Base-by-base conservation (phyloP, 2,329 filamentous ascomycete genomes). In the Arthrobotrys sinensis region DNA sequence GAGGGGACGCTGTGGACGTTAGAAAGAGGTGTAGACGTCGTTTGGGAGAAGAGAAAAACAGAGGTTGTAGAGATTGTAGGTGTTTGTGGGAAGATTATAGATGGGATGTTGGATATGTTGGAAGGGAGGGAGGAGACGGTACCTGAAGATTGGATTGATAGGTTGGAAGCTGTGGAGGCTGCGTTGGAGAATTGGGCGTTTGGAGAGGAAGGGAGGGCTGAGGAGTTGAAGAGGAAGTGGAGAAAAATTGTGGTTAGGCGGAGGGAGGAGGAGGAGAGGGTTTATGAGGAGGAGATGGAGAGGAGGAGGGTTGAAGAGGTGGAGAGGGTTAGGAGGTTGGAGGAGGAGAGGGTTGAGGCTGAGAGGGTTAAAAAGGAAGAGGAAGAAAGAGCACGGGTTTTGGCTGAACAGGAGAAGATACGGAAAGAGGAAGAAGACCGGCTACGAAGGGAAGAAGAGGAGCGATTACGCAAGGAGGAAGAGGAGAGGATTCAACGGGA, bases 91-190 rank as follows among this genome's bases (percentile, higher is more conserved):
- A 88, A 88, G 57, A 88, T 90, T 45, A 87, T 98, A 79, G 96
- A 99, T 83, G 89, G 88, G 63, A 93, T 97, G 88, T 88, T 99
- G 12, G 94, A 99, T 84, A 88, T 89, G 36, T 87, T 98, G 1
- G 96, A 98, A 84, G 94, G 93, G 1, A 88, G 90, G 68, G 88
- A 91, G 50, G 96, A 99, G 82, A 93, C 92, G 0, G 86, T 99
- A 8, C 96, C 96, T 0, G 92, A 96, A 46, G 84, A 86, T 32
- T 99, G 95, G 96, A 89, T 98, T 70, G 93, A 97, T 81, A 88
- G 91, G 3, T 91, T 98, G 85, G 96, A 98, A 83, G 85, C 85
- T 0, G 86, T 96, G 3, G 96, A 99, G 83, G 86, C 88, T 10
- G 89, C 91, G 34, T 97, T 95, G 84, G 89, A 90, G 6, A 88